Evolutionary conservation across 306 rosid genomes (phyloP).

Genomic region (Arachis hypogaea): DNA sequence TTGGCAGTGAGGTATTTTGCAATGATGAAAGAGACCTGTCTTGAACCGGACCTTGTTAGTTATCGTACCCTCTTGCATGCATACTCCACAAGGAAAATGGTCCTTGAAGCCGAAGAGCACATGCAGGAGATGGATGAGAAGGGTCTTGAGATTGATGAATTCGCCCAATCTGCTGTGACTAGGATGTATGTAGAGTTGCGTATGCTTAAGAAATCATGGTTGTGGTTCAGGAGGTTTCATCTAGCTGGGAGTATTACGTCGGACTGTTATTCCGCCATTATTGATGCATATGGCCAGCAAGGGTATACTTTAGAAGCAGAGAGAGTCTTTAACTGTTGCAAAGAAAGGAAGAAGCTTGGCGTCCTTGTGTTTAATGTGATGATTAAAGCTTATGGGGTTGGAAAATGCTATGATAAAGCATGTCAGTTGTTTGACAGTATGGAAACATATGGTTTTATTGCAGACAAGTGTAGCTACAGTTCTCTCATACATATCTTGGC

Average conservation of each 20-base stretch:
- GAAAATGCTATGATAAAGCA: constrained; percentile 56
- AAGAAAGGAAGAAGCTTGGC: constrained; percentile 57
- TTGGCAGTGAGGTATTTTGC: constrained; percentile 60
- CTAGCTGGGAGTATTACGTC: constrained; percentile 61
- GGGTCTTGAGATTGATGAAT: constrained; percentile 72
- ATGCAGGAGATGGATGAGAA: constrained; percentile 68
- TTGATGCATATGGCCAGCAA: constrained; percentile 79
- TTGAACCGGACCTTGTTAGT: constrained; percentile 67
- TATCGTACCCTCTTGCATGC: constrained; percentile 75
- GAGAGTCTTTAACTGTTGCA: constrained; percentile 69
- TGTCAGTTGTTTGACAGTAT: constrained; percentile 68
- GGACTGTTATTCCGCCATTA: constrained; percentile 74
- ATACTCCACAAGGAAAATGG: constrained; percentile 76
- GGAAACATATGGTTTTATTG: constrained; percentile 54
- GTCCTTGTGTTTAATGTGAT: constrained; percentile 55
- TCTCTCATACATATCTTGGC: constrained; percentile 79
- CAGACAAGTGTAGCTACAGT: constrained; percentile 69
- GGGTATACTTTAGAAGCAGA: constrained; percentile 75
- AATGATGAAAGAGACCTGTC: constrained; percentile 63
- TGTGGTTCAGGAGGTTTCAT: constrained; percentile 78
- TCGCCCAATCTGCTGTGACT: constrained; percentile 75
- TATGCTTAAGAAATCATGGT: constrained; percentile 72
- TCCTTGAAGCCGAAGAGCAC: constrained; percentile 61
- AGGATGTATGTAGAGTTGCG: constrained; percentile 73
- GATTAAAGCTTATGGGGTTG: constrained; percentile 85